These are phyloP conservation scores for Linnemannia hyalina DNA, from an alignment of 192 early-diverging fungal genomes.

Conservation along the genomic window DNA sequence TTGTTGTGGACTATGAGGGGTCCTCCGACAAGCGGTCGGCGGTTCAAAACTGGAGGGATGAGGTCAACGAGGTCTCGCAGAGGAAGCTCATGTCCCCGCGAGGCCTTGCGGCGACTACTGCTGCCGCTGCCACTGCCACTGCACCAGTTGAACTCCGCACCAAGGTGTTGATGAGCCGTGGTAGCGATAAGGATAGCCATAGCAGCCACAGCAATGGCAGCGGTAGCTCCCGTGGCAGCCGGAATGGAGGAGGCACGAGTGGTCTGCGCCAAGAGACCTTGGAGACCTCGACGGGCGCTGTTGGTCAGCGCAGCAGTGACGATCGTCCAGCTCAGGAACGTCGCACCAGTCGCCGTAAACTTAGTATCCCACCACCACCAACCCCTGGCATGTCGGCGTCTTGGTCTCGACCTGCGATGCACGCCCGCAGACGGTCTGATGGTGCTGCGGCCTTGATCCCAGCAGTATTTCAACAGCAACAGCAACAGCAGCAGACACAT, in stretches of 20 bases:
- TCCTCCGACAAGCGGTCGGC: conserved; percentile 39
- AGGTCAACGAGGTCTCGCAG: conserved; percentile 43
- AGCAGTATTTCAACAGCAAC: neutral
- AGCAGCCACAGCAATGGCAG: conserved; percentile 8
- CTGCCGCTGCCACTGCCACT: neutral
- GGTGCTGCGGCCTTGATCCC: neutral
- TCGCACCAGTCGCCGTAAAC: conserved; percentile 9
- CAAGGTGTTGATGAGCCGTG: neutral
- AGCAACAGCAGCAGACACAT: conserved; percentile 10
- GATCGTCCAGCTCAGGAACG: neutral
- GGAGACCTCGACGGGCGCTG: conserved; percentile 18
- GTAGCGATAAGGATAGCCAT: conserved; percentile 14
- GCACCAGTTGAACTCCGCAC: neutral
- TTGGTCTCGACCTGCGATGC: conserved; percentile 15
- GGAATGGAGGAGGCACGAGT: neutral
- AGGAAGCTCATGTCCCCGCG: conserved; percentile 30
- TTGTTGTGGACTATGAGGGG: neutral
- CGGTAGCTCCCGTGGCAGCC: conserved; percentile 21
- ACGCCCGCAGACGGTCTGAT: conserved; percentile 32
- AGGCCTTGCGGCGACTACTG: neutral
- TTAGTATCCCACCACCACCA: conserved; percentile 24
- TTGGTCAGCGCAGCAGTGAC: conserved; percentile 32
- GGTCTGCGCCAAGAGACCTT: conserved; percentile 1
- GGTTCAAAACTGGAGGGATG: conserved; percentile 41
- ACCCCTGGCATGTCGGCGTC: neutral